Base-by-base conservation (phyloP, 2,329 filamentous ascomycete genomes). In the Aspergillus fijiensis region DNA sequence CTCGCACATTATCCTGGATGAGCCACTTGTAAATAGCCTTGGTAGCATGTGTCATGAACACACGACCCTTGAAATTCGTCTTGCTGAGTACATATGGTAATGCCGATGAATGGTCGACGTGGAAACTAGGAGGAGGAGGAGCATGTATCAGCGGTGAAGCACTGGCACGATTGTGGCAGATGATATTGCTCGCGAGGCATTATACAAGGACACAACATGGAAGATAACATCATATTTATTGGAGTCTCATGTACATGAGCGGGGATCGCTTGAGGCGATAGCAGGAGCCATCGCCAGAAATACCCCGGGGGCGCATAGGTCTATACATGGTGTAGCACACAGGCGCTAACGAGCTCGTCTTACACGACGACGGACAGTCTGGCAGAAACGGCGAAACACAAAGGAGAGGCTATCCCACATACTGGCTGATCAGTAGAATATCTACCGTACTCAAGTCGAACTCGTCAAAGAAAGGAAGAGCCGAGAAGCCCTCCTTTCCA, bases 1-100 rank as follows among this genome's bases (percentile, higher is more conserved):
- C 93, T 60, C 95, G 89, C 49, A 99, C 91, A 67, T 92, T 96
- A 77, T 99, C 95, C 76, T 96, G 92, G 64, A 98, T 97, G 55
- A 98, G 87, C 94, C 95, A 98, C 79, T 98, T 98, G 85, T 99
- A 99, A 74, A 99, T 99, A 69, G 95, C 95, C 77, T 99, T 98
- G 51, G 95, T 99, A 1, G 95, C 92, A 81, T 99, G 95, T 55
- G 95, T 99, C 94, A 98, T 99, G 81, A 97, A 98, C 62, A 98
- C 94, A 23, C 93, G 88, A 52, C 95, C 95, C 66, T 90, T 89
- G 81, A 99, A 99, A 76, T 97, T 97, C 42, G 95, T 98, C 81
- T 99, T 99, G 65, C 94, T 91, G 65, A 99, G 85, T 61, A 99
- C 95, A 75, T 98, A 99, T 49, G 95, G 95, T 51, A 99, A 82